These are phyloP conservation scores for Physcomitrellopsis africana DNA, from an alignment of 225 moss, liverwort and hornwort species.

Conservation along the genomic window DNA sequence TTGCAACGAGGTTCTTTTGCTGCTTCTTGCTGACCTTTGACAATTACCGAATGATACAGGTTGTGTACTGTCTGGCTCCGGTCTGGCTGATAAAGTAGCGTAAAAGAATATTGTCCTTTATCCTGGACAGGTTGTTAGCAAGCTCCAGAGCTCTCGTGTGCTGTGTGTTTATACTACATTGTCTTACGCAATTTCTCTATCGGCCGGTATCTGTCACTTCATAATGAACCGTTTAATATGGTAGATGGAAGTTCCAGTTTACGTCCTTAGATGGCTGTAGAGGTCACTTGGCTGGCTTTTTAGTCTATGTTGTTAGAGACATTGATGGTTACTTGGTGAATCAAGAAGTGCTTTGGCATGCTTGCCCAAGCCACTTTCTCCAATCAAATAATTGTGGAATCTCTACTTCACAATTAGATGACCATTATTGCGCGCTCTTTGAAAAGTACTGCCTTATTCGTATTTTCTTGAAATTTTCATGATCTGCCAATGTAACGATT, in stretches of 20 bases:
- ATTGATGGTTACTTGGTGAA: not conserved
- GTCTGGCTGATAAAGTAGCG: not conserved
- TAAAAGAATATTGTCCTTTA: not conserved
- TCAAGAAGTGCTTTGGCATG: not conserved
- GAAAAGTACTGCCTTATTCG: not conserved
- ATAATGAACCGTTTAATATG: no score
- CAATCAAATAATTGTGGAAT: not conserved
- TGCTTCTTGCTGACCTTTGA: not conserved
- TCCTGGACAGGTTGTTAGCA: not conserved
- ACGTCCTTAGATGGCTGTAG: not conserved
- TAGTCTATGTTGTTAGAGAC: not conserved
- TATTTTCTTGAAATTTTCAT: no score
- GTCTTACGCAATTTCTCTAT: not conserved
- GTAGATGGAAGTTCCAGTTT: no score
- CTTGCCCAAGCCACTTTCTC: not conserved
- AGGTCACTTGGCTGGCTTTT: not conserved
- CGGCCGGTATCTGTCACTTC: no score
- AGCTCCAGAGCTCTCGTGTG: not conserved
- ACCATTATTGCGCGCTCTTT: not conserved
- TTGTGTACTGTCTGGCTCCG: not conserved
- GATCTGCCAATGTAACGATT: no score
- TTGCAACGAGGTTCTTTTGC: conserved; percentile 14
- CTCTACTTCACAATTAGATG: not conserved
- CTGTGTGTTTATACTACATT: not conserved
- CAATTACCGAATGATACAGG: not conserved